Percentiles rank a stretch among this genome's conserved stretches.
Conservation (phyloP, 1,284 basidiomycete genomes). For the Cryptococcus wingfieldii region DNA sequence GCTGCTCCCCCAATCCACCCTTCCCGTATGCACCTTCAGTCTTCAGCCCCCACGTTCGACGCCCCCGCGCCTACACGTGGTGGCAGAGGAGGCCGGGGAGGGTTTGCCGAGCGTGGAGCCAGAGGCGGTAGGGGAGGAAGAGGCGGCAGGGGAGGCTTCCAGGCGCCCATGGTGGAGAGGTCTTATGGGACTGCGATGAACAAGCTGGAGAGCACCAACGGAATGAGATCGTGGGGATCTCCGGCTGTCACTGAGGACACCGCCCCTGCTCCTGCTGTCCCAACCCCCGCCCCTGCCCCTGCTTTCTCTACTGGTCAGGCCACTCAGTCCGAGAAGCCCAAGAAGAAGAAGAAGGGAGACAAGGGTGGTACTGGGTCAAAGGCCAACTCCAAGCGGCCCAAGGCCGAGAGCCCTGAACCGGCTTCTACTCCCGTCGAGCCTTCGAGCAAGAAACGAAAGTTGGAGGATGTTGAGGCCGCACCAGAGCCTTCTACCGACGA, state of each 20-base stretch:
- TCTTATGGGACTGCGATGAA: conserved; percentile 30
- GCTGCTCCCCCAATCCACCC: conserved; percentile 34
- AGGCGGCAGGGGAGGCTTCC: conserved; percentile 9
- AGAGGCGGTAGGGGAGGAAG: conserved; percentile 13
- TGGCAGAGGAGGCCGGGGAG: conserved; percentile 9
- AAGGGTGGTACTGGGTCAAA: conserved; percentile 47
- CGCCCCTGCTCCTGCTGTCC: neutral
- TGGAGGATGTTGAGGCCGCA: conserved; percentile 12
- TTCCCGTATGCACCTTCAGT: conserved; percentile 17
- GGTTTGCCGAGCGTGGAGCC: conserved; percentile 1
- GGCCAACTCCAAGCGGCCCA: conserved; percentile 48
- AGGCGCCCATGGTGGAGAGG: conserved; percentile 8
- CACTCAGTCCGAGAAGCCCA: conserved; percentile 17
- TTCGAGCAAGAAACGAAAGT: conserved; percentile 38
- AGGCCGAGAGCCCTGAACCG: conserved; percentile 20
- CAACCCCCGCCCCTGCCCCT: neutral
- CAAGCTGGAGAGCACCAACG: conserved; percentile 22
- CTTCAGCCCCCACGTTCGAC: neutral
- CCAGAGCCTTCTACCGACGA: conserved; percentile 3
- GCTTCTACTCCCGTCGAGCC: conserved; percentile 10
- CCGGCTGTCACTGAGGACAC: conserved; percentile 18
- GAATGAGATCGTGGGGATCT: conserved; percentile 44
- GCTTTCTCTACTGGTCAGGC: neutral
- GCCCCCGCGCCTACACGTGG: conserved; percentile 1
- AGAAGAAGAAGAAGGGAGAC: conserved; percentile 46